These are phyloP conservation scores for Pholiota microspora DNA, from an alignment of 768 basidiomycete genomes.

Conservation along the genomic window DNA sequence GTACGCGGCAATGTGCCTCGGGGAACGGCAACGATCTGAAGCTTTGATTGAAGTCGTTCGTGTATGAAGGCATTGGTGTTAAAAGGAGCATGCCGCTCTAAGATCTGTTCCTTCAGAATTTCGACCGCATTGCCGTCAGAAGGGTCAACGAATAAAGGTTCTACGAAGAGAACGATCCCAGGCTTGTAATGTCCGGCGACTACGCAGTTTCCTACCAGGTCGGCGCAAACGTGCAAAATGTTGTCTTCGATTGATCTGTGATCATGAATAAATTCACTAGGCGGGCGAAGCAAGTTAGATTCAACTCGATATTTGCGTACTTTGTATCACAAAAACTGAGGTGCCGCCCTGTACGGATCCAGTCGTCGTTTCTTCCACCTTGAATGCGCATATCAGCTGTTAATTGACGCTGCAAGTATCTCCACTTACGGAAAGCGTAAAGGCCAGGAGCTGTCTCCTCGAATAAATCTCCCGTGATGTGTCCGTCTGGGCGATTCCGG, in stretches of 20 bases:
- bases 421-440: constrained; percentile 39
- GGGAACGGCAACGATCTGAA: constrained; percentile 21
- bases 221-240: constrained; percentile 22
- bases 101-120: constrained; percentile 20
- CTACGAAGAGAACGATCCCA: constrained; percentile 26
- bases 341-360: constrained; percentile 66
- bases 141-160: constrained; percentile 13
- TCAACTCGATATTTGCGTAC: no score
- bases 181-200: constrained; percentile 32
- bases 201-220: constrained; percentile 27
- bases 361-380: constrained; percentile 64
- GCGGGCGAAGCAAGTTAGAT: no score
- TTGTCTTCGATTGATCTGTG: constrained; percentile 32
- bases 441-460: constrained; percentile 46
- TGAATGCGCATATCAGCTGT: background rate
- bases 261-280: no score
- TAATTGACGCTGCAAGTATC: background rate
- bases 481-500: constrained; percentile 55
- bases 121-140: constrained; percentile 2
- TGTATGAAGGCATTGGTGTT: constrained; percentile 22
- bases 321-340: constrained; percentile 67
- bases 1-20: constrained; percentile 10
- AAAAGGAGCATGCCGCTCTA: constrained; percentile 23
- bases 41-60: constrained; percentile 23
- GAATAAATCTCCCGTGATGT: constrained; percentile 71